phyloP scores from a whole-genome alignment of 1,139 yeast species.

The Yamadazyma friedrichii region DNA sequence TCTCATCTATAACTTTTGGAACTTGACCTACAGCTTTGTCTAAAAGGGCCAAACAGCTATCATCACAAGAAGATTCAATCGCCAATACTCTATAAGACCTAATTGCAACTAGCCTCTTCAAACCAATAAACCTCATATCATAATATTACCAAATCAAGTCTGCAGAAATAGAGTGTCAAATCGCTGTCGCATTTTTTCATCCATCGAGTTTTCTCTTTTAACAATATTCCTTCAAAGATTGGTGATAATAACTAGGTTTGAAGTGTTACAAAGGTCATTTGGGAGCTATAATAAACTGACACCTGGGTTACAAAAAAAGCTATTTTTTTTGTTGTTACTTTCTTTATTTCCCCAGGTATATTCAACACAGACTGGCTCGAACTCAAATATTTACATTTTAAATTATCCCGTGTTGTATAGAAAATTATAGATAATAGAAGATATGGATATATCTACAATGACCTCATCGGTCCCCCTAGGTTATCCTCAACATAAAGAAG shows the following conservation, averaged over 20 bases:
- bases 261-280: neutral
- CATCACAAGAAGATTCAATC: conserved; percentile 94
- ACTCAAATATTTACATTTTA: too few species aligned
- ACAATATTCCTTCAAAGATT: too few species aligned
- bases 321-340: neutral
- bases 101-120: neutral
- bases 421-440: neutral
- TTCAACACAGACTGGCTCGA: too few species aligned
- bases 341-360: neutral
- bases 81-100: conserved; percentile 69
- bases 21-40: conserved; percentile 40
- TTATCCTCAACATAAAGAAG: conserved; percentile 25
- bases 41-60: conserved; percentile 81
- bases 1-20: conserved; percentile 58
- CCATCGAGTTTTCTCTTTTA: conserved; percentile 2
- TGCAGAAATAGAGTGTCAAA: neutral
- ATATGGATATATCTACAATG: conserved; percentile 19
- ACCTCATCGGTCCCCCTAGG: conserved; percentile 47
- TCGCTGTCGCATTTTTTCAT: conserved; percentile 1
- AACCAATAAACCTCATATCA: neutral
- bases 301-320: too few species aligned
- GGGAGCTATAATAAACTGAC: too few species aligned
- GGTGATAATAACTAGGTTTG: too few species aligned
- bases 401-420: neutral
- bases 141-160: neutral